phyloP scores from a whole-genome alignment of 805 yeast genomes.

The Hanseniaspora mollemarum region DNA sequence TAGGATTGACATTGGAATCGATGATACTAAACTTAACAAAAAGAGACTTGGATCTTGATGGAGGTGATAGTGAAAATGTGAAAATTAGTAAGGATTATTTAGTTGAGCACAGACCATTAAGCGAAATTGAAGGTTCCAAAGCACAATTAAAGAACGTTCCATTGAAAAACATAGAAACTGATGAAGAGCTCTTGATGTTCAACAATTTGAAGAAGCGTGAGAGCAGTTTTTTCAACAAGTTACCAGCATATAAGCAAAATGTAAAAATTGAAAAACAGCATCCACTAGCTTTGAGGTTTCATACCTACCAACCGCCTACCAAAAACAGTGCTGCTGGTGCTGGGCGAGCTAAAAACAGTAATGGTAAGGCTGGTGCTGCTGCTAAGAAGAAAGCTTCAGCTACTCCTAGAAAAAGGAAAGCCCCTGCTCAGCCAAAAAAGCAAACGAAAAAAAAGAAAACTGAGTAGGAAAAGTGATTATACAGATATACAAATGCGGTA shows the following conservation, averaged over 20 bases:
- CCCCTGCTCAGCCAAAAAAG: constrained; percentile 6
- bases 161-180: constrained; percentile 7
- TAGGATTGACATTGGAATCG: constrained; percentile 8
- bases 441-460: not conserved
- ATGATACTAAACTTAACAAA: constrained; percentile 8
- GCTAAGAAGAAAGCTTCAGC: constrained; percentile 2
- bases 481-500: not conserved
- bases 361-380: not conserved
- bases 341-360: not conserved
- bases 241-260: constrained; percentile 10
- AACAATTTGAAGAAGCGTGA: constrained; percentile 11
- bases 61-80: not conserved
- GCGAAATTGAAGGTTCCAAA: constrained; percentile 1
- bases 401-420: constrained; percentile 6
- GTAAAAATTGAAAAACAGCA: constrained; percentile 15
- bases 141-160: constrained; percentile 7
- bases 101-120: constrained; percentile 4
- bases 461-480: not conserved
- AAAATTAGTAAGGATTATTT: no score
- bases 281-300: constrained; percentile 13
- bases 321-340: not conserved
- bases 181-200: constrained; percentile 5
- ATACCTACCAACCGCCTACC: constrained; percentile 10
- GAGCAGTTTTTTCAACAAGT: constrained; percentile 8
- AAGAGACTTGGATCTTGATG: constrained; percentile 10